phyloP scores from a whole-genome alignment of 148 eudicot species.

The Vaccinium macrocarpon region DNA sequence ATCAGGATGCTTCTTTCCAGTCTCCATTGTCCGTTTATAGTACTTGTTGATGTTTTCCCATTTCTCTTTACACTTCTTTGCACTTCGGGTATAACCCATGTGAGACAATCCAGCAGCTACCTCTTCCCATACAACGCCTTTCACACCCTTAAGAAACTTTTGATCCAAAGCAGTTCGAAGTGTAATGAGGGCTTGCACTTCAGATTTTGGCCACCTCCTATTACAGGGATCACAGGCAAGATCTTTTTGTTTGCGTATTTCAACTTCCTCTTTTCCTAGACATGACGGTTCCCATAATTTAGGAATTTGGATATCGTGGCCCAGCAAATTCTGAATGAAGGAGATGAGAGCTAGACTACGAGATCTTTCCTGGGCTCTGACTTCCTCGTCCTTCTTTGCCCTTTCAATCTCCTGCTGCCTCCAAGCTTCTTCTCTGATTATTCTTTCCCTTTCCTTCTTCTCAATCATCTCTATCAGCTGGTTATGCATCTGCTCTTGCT shows the following conservation, averaged over 20 bases:
- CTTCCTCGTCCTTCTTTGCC: conserved; percentile 29
- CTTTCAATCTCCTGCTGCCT: conserved; percentile 40
- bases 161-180: conserved; percentile 42
- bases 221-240: conserved; percentile 18
- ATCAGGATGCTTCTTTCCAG: conserved; percentile 25
- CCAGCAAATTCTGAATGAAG: conserved; percentile 35
- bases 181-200: conserved; percentile 55
- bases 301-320: conserved; percentile 26
- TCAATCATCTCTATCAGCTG: conserved; percentile 45
- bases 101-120: conserved; percentile 37
- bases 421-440: conserved; percentile 53
- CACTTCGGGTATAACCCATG: conserved; percentile 45
- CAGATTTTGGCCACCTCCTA: conserved; percentile 55
- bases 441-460: conserved; percentile 40
- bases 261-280: conserved; percentile 18
- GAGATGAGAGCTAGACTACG: conserved; percentile 50
- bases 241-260: conserved; percentile 12
- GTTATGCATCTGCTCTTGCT: conserved; percentile 58
- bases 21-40: conserved; percentile 31
- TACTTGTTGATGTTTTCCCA: conserved; percentile 58
- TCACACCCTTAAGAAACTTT: conserved; percentile 33
- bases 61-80: conserved; percentile 55
- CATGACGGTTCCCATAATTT: not conserved
- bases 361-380: conserved; percentile 41
- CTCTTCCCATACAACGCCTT: conserved; percentile 49